These are phyloP conservation scores for Ascochyta clinopodiicola DNA, from an alignment of 2,329 filamentous ascomycete species.

Conservation along the genomic window DNA sequence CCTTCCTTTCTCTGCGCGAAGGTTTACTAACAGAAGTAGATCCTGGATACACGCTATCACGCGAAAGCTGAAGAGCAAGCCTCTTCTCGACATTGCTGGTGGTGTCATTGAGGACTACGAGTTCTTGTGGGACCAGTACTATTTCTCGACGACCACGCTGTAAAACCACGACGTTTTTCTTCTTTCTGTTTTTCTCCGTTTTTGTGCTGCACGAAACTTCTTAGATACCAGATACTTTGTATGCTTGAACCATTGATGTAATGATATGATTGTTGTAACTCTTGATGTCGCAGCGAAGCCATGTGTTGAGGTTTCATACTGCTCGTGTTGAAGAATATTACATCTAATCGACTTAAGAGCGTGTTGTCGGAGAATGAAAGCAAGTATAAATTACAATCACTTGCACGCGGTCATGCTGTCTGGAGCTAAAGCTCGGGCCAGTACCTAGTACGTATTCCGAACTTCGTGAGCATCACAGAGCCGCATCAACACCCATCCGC, in stretches of 20 bases:
- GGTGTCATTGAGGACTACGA: constrained; percentile 95
- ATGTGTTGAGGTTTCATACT: too few relatives aligned
- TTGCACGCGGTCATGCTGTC: constrained; percentile 20
- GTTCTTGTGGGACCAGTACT: constrained; percentile 97
- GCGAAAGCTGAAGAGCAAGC: constrained; percentile 71
- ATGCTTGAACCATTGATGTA: constrained; percentile 1
- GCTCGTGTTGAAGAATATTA: too few relatives aligned
- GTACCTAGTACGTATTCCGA: constrained; percentile 26
- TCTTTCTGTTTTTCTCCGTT: background rate
- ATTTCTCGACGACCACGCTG: constrained; percentile 75
- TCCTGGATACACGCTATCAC: constrained; percentile 73
- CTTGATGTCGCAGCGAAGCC: too few relatives aligned
- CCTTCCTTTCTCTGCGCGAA: background rate
- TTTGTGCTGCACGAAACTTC: constrained; percentile 8
- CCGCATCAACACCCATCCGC: constrained; percentile 41
- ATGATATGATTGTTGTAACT: background rate
- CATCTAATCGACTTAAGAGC: too few relatives aligned
- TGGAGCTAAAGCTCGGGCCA: constrained; percentile 26
- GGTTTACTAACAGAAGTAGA: constrained; percentile 46
- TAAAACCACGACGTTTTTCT: constrained; percentile 31
- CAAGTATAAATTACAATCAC: too few relatives aligned
- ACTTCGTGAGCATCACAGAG: constrained; percentile 44
- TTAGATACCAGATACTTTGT: constrained; percentile 30
- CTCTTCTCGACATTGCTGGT: constrained; percentile 79
- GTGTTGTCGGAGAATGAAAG: too few relatives aligned